These are phyloP conservation scores for Erodium maritimum DNA, from an alignment of 345 rosid species.

Conservation along the genomic window DNA sequence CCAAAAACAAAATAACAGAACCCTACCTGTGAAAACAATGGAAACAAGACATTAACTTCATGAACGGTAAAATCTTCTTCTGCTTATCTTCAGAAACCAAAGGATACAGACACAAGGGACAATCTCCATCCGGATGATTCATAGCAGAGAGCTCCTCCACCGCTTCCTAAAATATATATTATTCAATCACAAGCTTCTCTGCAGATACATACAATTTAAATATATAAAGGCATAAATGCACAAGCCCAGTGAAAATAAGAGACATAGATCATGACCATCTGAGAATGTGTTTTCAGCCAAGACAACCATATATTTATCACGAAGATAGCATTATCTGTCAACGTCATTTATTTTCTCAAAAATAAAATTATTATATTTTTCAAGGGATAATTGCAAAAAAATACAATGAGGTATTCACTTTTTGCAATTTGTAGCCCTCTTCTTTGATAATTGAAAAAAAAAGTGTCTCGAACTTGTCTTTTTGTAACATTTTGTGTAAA, in stretches of 20 bases:
- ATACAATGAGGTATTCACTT: no score
- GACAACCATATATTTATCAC: not conserved
- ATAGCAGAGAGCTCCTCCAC: constrained; percentile 65
- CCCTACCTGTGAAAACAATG: constrained; percentile 84
- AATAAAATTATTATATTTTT: no score
- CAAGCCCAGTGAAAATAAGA: not conserved
- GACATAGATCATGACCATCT: not conserved
- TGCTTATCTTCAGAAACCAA: constrained; percentile 46
- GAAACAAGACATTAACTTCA: constrained; percentile 98
- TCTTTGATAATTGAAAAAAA: no score
- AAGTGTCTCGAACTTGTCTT: no score
- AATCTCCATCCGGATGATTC: constrained; percentile 89
- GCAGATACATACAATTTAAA: not conserved
- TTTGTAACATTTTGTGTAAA: no score
- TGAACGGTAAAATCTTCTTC: constrained; percentile 44
- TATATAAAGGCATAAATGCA: not conserved
- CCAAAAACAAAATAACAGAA: not conserved
- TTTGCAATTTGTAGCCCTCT: no score
- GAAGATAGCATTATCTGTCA: not conserved
- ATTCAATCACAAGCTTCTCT: constrained; percentile 1
- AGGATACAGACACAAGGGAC: constrained; percentile 70
- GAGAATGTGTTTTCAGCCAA: not conserved
- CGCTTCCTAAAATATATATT: constrained; percentile 49
- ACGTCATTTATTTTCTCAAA: not conserved
- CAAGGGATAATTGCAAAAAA: no score